Evolutionary conservation across 306 rosid genomes (phyloP).

Genomic region (Glycine soja): DNA sequence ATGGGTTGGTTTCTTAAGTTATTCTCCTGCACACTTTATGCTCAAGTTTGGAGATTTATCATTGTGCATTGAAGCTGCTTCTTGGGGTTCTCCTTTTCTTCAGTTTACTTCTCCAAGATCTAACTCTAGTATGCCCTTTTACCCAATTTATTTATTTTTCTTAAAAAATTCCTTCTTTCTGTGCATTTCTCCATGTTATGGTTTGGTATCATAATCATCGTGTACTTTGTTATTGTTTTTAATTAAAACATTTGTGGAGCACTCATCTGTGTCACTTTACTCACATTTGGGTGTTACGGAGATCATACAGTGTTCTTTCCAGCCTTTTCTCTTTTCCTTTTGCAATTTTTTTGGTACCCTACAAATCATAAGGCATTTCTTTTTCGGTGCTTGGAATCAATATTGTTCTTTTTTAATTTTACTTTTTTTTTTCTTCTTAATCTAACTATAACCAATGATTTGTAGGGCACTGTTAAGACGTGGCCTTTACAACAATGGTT

Average conservation of each 20-base stretch:
- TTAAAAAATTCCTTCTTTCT: not conserved
- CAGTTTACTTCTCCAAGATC: conserved; percentile 77
- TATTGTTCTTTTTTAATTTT: too few relatives aligned
- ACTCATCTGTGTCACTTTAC: conserved; percentile 55
- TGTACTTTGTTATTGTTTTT: conserved; percentile 47
- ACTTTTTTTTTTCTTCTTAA: not conserved
- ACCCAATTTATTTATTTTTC: not conserved
- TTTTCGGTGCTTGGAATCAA: conserved; percentile 53
- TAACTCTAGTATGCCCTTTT: conserved; percentile 77
- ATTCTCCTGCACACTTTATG: conserved; percentile 52
- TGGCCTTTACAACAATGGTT: conserved; percentile 51
- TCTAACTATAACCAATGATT: conserved; percentile 30
- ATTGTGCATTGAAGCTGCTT: conserved; percentile 58
- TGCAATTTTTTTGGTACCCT: conserved; percentile 13
- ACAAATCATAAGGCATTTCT: conserved; percentile 33
- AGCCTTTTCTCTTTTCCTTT: conserved; percentile 31
- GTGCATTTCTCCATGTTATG: conserved; percentile 46
- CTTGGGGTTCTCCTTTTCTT: conserved; percentile 56
- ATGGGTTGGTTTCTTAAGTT: conserved; percentile 50
- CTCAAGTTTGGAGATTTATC: conserved; percentile 65
- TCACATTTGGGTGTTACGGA: conserved; percentile 49
- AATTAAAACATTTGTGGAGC: conserved; percentile 33
- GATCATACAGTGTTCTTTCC: conserved; percentile 49
- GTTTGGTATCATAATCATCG: conserved; percentile 57
- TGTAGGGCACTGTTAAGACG: conserved; percentile 54